These are phyloP conservation scores for Trematosphaeria pertusa DNA, from an alignment of 2,329 filamentous ascomycete genomes.

Conservation along the genomic window DNA sequence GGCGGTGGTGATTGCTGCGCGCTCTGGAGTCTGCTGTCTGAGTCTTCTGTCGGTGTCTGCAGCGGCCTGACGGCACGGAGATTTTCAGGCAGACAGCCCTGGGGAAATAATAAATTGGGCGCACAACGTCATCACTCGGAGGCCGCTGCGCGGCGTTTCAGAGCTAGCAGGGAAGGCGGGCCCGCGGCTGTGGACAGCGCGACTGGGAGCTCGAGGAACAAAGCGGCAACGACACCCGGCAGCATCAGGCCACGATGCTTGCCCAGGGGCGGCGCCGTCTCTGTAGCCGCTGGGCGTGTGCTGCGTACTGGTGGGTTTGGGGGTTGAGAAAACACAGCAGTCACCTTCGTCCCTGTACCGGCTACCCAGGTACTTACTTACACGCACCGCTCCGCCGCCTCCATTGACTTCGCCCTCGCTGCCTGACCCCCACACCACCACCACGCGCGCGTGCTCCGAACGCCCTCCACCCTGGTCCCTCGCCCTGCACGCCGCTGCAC, in stretches of 20 bases:
- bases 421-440: slow-evolving; percentile 6
- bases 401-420: no score
- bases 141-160: slow-evolving; percentile 10
- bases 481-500: slow-evolving; percentile 16
- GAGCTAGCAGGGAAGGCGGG: slow-evolving; percentile 3
- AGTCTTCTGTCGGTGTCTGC: no score
- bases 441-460: slow-evolving; percentile 1
- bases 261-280: not conserved
- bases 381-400: not conserved
- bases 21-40: no score
- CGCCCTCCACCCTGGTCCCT: slow-evolving; percentile 3
- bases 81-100: slow-evolving; percentile 14
- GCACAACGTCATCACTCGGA: slow-evolving; percentile 11
- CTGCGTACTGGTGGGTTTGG: no score
- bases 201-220: not conserved
- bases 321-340: no score
- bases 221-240: slow-evolving; percentile 2
- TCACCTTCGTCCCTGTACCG: slow-evolving; percentile 3
- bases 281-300: not conserved
- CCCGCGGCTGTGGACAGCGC: slow-evolving; percentile 1
- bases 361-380: not conserved
- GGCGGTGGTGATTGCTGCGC: no score
- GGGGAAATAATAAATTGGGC: no score
- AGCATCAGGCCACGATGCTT: not conserved
- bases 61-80: slow-evolving; percentile 5